phyloP scores from a whole-genome alignment of 2,329 filamentous ascomycete species.

The Clarireedia hainanense region DNA sequence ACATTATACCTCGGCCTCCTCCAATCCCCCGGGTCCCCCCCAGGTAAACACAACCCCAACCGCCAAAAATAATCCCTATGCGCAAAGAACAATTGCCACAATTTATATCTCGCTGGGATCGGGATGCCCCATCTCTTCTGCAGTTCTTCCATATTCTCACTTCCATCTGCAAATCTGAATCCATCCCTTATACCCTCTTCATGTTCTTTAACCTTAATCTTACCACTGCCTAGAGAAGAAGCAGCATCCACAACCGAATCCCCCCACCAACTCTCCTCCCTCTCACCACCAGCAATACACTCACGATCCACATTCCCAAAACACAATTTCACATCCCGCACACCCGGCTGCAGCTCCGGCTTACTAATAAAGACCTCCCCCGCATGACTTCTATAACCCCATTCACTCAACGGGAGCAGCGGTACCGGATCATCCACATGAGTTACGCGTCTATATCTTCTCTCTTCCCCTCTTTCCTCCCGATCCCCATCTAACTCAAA shows the following conservation, averaged over 20 bases:
- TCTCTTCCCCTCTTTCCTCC: neutral
- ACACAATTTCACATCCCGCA: conserved; percentile 64
- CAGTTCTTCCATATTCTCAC: conserved; percentile 11
- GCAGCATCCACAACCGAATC: neutral
- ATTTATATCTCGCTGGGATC: conserved; percentile 48
- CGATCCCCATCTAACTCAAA: conserved; percentile 9
- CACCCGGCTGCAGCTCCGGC: conserved; percentile 55
- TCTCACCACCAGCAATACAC: conserved; percentile 56
- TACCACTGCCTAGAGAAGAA: too few relatives aligned
- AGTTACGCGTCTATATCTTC: conserved; percentile 67
- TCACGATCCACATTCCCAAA: conserved; percentile 58
- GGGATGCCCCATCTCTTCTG: conserved; percentile 22
- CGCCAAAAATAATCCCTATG: conserved; percentile 97
- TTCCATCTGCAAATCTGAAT: conserved; percentile 11
- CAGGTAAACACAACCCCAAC: conserved; percentile 80
- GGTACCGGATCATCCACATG: conserved; percentile 85
- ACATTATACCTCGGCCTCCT: conserved; percentile 43
- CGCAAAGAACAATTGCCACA: conserved; percentile 91
- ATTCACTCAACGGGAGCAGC: conserved; percentile 74
- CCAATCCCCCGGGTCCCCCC: conserved; percentile 65
- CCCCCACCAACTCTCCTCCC: conserved; percentile 10
- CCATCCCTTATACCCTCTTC: conserved; percentile 15
- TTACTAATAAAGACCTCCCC: conserved; percentile 84
- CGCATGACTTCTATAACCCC: conserved; percentile 78
- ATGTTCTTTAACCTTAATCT: neutral